Evolutionary conservation across 345 rosid genomes (phyloP).

Genomic region (Brassica juncea): DNA sequence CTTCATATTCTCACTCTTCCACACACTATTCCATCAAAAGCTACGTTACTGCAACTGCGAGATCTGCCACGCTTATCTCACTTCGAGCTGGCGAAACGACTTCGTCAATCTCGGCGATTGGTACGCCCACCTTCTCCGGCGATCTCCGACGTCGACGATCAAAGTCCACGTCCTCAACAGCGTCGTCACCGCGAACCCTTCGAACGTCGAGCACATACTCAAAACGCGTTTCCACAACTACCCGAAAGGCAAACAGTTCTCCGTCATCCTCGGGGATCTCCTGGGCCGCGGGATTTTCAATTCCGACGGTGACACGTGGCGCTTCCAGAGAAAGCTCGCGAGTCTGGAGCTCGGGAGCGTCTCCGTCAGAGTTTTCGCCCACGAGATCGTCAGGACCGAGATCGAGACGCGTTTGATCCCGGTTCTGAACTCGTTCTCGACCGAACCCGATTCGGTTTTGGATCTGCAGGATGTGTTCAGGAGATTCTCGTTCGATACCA

Average conservation of each 20-base stretch:
- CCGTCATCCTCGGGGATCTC: slow-evolving; percentile 69
- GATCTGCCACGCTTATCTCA: slow-evolving; percentile 59
- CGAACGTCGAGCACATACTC: slow-evolving; percentile 72
- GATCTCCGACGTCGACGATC: slow-evolving; percentile 61
- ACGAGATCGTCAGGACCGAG: slow-evolving; percentile 54
- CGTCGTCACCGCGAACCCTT: slow-evolving; percentile 65
- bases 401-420: slow-evolving; percentile 56
- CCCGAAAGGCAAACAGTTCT: slow-evolving; percentile 83
- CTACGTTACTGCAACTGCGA: slow-evolving; percentile 69
- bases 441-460: slow-evolving; percentile 1
- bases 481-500: slow-evolving; percentile 66
- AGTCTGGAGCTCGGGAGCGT: slow-evolving; percentile 55
- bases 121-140: slow-evolving; percentile 65
- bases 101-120: slow-evolving; percentile 71
- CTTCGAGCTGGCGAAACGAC: slow-evolving; percentile 54
- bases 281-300: slow-evolving; percentile 81
- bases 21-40: slow-evolving; percentile 32
- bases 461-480: slow-evolving; percentile 61
- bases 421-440: slow-evolving; percentile 23
- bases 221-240: slow-evolving; percentile 66
- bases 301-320: slow-evolving; percentile 74
- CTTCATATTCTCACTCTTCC: slow-evolving; percentile 17
- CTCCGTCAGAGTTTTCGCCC: slow-evolving; percentile 54
- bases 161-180: slow-evolving; percentile 70
- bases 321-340: slow-evolving; percentile 66